Conservation (phyloP, 495 filamentous ascomycete species). For the Achaetomiella virescens region DNA sequence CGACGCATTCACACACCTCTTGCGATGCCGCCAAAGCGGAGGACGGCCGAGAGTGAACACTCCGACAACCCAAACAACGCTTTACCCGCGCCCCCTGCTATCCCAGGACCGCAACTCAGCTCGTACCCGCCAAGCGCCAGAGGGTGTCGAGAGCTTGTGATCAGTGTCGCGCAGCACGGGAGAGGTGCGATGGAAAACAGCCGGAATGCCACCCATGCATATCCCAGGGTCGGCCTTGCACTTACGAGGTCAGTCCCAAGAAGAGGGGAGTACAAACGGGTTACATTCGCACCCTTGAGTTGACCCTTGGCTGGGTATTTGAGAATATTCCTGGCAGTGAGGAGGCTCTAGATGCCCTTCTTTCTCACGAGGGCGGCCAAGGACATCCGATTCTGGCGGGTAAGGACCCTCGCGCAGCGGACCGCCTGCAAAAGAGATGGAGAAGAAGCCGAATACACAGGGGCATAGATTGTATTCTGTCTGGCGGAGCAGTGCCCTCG, state of each 20-base stretch:
- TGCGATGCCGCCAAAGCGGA: constrained; percentile 24
- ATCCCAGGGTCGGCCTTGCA: constrained; percentile 53
- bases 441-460: constrained; percentile 48
- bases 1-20: neutral
- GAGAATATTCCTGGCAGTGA: constrained; percentile 28
- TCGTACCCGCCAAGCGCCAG: constrained; percentile 41
- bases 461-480: constrained; percentile 51
- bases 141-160: constrained; percentile 65
- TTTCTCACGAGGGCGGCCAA: constrained; percentile 23
- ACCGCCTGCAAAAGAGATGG: constrained; percentile 53
- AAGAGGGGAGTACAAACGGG: constrained; percentile 64
- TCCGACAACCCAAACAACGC: neutral
- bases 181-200: constrained; percentile 61
- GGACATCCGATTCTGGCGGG: constrained; percentile 30
- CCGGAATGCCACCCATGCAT: constrained; percentile 59
- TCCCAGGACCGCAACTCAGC: neutral
- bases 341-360: constrained; percentile 25
- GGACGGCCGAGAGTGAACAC: constrained; percentile 9
- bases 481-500: constrained; percentile 32
- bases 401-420: constrained; percentile 45
- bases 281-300: constrained; percentile 57
- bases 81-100: neutral
- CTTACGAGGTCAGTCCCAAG: constrained; percentile 63
- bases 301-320: constrained; percentile 34
- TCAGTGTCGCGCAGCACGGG: constrained; percentile 58